Conservation (phyloP, 139 green algal species). For the Limnomonas spitsbergensis region DNA sequence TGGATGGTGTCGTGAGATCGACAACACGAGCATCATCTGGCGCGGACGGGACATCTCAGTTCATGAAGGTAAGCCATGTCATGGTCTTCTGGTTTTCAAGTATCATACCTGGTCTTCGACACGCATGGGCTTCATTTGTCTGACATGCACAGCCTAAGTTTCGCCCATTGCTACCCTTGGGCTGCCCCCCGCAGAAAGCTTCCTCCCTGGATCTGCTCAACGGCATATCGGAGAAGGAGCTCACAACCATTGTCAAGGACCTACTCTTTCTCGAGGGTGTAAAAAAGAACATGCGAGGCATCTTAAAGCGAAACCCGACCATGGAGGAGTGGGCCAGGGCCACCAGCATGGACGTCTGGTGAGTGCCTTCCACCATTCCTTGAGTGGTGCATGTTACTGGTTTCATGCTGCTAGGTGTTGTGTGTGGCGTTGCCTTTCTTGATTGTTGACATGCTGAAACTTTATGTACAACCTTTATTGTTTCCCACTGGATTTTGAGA, state of each 20-base stretch:
- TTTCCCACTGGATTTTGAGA: too few species aligned
- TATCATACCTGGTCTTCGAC: too few species aligned
- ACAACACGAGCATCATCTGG: neutral
- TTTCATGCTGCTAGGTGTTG: neutral
- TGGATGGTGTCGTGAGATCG: neutral
- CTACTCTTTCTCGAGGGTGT: conserved; percentile 61
- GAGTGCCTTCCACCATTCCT: neutral
- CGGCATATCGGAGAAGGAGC: conserved; percentile 56
- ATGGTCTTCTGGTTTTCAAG: too few species aligned
- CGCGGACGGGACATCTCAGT: conserved; percentile 4
- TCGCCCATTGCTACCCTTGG: too few species aligned
- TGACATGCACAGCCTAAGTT: too few species aligned
- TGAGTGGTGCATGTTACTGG: neutral
- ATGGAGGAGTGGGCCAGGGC: conserved; percentile 56
- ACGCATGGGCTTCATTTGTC: too few species aligned
- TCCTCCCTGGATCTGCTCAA: neutral
- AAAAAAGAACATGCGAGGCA: conserved; percentile 26
- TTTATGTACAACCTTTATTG: too few species aligned
- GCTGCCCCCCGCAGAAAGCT: neutral
- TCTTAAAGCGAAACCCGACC: conserved; percentile 47
- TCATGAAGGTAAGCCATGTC: conserved; percentile 21
- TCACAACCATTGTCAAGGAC: conserved; percentile 71
- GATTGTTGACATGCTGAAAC: neutral
- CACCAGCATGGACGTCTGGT: conserved; percentile 21
- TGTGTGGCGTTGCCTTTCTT: neutral